Evolutionary conservation across 768 basidiomycete species (phyloP), one percentile per base, ranked within the genome.

Genomic region (Mycena belliarum): DNA sequence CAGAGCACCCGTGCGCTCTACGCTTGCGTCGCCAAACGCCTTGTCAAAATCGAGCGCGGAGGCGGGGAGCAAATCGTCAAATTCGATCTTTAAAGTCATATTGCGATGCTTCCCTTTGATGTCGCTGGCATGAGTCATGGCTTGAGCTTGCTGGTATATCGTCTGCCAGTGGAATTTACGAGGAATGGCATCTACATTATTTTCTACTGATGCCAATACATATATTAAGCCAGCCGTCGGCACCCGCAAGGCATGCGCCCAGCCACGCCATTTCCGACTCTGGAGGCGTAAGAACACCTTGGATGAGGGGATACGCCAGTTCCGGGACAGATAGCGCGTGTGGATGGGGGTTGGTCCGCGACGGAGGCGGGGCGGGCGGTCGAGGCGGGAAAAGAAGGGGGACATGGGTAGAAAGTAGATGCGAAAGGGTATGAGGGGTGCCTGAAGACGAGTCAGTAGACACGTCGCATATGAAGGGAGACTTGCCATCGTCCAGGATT

Each of bases 251-350:
- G 65, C 93, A 94, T 20, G 91, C 88, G 11, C 93, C 90, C n/a
- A 98, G 71, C 95, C 96, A 97, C 6, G 89, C 93, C 73, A 98
- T 79, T 68, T 98, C 96, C 7, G 93, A 81, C 28, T 97, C 94
- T 9, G 84, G 78, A 1, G 96, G 97, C 2, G 88, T 73, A 3
- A 81, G 72, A 20, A 98, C 86, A 14, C 97, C 96, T 69, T 98
- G 96, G 14, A 95, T 77, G 45, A 97, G 72, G 0, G 89, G 83
- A 64, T 85, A 89, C 14, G 92, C 95, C 33, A 89, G 79, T 49
- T 87, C 81, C 11, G 75, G 68, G 16, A 72, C 68, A 10, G 68
- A 55, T 23, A 75, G 73, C 6, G 68, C 70, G 41, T 71, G 71
- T 6, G 72, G 73, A 62, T 72, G 69, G 15, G 75, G 73, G 58